Evolutionary conservation across 2,329 filamentous ascomycete genomes (phyloP).

Genomic region (Neonectria ditissima): DNA sequence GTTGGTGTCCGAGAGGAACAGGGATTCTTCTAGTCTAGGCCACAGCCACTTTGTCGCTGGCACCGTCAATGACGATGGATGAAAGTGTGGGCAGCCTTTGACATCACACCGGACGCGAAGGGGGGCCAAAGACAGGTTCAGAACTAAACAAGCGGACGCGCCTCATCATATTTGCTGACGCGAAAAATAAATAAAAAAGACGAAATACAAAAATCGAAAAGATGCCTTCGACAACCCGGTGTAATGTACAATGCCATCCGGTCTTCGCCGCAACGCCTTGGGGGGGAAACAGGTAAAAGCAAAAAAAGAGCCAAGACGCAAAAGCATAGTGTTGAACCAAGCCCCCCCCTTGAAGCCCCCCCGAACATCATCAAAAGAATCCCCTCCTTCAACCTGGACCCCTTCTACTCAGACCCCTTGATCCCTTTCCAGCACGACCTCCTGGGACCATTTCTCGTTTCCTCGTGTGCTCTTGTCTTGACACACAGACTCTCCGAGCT

Average conservation of each 20-base stretch:
- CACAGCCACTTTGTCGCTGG: slow-evolving; percentile 4
- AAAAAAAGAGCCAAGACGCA: slow-evolving; percentile 8
- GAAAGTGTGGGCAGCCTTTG: neutral
- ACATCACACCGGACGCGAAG: neutral
- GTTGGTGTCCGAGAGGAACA: too few relatives aligned
- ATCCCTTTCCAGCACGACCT: too few relatives aligned
- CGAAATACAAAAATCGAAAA: slow-evolving; percentile 11
- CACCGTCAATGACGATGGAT: neutral
- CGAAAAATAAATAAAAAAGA: too few relatives aligned
- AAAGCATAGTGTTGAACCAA: slow-evolving; percentile 15
- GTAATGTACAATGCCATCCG: slow-evolving; percentile 30
- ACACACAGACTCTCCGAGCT: neutral
- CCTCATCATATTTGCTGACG: slow-evolving; percentile 26
- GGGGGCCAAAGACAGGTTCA: neutral
- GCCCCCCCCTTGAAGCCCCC: neutral
- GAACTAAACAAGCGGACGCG: slow-evolving; percentile 8
- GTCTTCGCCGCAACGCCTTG: slow-evolving; percentile 26
- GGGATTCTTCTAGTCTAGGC: too few relatives aligned
- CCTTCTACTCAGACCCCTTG: neutral
- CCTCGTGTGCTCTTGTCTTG: neutral
- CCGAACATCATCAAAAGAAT: neutral
- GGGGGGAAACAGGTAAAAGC: slow-evolving; percentile 9
- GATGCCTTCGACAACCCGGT: slow-evolving; percentile 10
- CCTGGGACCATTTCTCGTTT: neutral
- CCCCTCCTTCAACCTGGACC: neutral